Conservation (phyloP, 345 rosid genomes). For the Bruguiera gymnorhiza region DNA sequence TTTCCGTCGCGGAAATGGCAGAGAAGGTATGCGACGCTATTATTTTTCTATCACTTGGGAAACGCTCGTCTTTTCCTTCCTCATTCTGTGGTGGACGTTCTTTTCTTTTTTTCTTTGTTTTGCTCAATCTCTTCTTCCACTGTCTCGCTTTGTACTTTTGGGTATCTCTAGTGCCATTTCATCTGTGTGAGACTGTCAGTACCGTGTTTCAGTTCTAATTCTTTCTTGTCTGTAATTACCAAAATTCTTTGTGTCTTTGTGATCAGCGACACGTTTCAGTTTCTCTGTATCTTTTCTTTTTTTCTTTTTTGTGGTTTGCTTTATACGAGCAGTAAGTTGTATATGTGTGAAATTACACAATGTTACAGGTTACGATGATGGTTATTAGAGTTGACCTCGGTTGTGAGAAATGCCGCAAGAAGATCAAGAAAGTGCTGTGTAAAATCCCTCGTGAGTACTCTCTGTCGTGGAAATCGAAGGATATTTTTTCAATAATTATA, state of each 20-base stretch:
- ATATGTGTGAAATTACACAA: background rate
- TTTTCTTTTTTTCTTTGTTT: background rate
- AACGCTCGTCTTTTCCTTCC: background rate
- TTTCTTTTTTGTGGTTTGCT: background rate
- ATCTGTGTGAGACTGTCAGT: no score
- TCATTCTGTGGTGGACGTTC: background rate
- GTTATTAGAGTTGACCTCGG: slow-evolving; percentile 65
- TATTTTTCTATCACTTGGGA: background rate
- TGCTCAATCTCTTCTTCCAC: no score
- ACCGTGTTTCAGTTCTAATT: no score
- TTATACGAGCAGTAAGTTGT: background rate
- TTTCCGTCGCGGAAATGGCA: slow-evolving; percentile 27
- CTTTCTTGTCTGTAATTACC: no score
- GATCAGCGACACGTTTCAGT: no score
- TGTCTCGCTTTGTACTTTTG: no score
- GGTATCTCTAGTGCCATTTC: no score
- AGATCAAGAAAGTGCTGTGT: slow-evolving; percentile 71
- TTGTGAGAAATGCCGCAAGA: slow-evolving; percentile 60
- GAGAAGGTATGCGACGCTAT: slow-evolving; percentile 21
- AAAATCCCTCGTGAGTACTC: slow-evolving; percentile 63
- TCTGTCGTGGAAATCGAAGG: background rate
- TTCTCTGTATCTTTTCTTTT: background rate
- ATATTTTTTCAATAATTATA: background rate
- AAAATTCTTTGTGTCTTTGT: no score
- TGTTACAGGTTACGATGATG: slow-evolving; percentile 58